A percentile compares a stretch with the other conserved stretches of the same genome.
phyloP scores from a whole-genome alignment of 148 eudicot species.

The Limonium bicolor region DNA sequence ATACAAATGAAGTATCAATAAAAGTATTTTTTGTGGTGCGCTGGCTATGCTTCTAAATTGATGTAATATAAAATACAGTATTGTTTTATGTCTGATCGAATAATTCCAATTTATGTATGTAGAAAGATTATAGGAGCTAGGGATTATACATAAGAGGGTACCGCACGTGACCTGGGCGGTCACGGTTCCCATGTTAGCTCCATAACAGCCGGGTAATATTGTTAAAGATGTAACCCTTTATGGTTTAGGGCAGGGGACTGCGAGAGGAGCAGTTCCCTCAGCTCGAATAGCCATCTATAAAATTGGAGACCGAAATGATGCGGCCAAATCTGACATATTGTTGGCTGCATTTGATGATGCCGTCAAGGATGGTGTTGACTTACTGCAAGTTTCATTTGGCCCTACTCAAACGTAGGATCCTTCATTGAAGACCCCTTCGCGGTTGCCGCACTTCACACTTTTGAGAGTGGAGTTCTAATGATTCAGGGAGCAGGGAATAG shows the following conservation, averaged over 20 bases:
- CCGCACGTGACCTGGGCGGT: conserved; percentile 35
- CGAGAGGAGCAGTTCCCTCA: conserved; percentile 59
- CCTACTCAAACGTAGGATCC: neutral
- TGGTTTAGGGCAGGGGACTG: conserved; percentile 55
- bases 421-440: conserved; percentile 18
- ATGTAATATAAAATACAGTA: no score
- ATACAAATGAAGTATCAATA: no score
- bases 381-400: conserved; percentile 50
- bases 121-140: conserved; percentile 83
- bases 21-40: no score
- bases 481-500: conserved; percentile 52
- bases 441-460: conserved; percentile 37
- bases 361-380: conserved; percentile 47
- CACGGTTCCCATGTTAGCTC: conserved; percentile 73
- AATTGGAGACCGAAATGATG: conserved; percentile 28
- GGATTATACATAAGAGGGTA: conserved; percentile 41
- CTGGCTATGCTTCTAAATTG: no score
- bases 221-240: conserved; percentile 31
- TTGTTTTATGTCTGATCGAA: no score
- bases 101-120: no score
- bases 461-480: conserved; percentile 38
- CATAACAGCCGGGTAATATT: conserved; percentile 38
- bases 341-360: conserved; percentile 58
- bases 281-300: conserved; percentile 59
- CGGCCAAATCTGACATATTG: conserved; percentile 42